Evolutionary conservation across 208 protist species (phyloP), one percentile per base, ranked within the genome.

Genomic region (Leishmania martiniquensis): DNA sequence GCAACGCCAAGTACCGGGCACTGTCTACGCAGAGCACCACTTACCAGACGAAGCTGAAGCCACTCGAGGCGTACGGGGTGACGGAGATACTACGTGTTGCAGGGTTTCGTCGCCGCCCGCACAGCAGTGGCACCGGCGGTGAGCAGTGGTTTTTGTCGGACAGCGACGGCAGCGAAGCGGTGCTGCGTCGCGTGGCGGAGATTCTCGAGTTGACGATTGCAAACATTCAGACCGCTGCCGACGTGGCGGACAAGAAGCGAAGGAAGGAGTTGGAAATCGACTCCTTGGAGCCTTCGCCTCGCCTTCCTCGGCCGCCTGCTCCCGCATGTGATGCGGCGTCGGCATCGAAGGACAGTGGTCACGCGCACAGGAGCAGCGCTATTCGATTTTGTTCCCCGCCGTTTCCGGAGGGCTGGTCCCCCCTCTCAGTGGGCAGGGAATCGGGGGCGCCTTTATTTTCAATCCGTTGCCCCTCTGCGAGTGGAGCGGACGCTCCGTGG

Each of bases 141-240:
- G 79, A 92, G 72, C 80, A 88, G 77, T 96, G 93, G 91, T 85
- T 75, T 39, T 68, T 96, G 34, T 81, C 75, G 44, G 93, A 96
- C 75, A 81, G 59, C 6, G 84, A 88, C 7, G 91, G 84, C 32
- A 95, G 83, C 75, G 71, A 37, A 15, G 66, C 59, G 15, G 82
- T 96, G 67, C 80, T 96, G 52, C 44, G 80, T 69, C 87, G 84
- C 52, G 81, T 93, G 29, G 32, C 82, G 3, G 60, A 73, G 25
- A 71, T 83, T 67, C 72, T 96, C 49, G 84, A 82, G 20, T 74
- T 87, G 4, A 75, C 89, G 15, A 87, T 90, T 32, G 76, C 60
- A 37, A 82, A 87, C 59, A 76, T 91, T 29, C 84, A 87, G 44
- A 76, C 73, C 4, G 75, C 77, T 32, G 80, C 82, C 15, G 83